Conservation (phyloP, 2,329 filamentous ascomycete genomes). For the Monilinia aucupariae region DNA sequence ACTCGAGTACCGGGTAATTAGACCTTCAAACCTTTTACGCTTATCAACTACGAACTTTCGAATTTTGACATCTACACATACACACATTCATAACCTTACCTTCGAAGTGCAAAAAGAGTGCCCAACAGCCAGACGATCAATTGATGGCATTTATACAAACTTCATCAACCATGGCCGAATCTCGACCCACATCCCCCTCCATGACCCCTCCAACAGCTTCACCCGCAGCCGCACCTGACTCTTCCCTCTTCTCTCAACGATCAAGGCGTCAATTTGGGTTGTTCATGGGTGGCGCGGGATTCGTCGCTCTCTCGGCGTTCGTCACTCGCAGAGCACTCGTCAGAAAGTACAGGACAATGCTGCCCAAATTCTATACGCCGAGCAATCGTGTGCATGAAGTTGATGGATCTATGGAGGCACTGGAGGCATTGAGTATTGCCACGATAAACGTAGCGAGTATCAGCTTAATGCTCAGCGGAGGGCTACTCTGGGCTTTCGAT, state of each 20-base stretch:
- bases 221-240: constrained; percentile 20
- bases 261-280: constrained; percentile 56
- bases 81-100: neutral
- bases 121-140: neutral
- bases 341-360: constrained; percentile 54
- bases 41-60: neutral
- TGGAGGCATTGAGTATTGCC: constrained; percentile 78
- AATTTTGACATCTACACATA: neutral
- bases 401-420: constrained; percentile 66
- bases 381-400: constrained; percentile 51
- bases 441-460: constrained; percentile 79
- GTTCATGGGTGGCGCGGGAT: constrained; percentile 68
- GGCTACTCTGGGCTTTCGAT: constrained; percentile 70
- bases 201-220: constrained; percentile 11
- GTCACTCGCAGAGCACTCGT: constrained; percentile 66
- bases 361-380: constrained; percentile 67
- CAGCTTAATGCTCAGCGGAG: constrained; percentile 68
- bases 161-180: constrained; percentile 11
- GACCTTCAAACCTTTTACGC: no score
- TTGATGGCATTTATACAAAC: constrained; percentile 8
- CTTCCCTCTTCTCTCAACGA: constrained; percentile 33
- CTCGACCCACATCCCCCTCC: constrained; percentile 16
- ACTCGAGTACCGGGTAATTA: no score
- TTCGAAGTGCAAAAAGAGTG: neutral
- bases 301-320: constrained; percentile 65